Conservation (phyloP, 139 green algal genomes). For the Closterium sp. region DNA sequence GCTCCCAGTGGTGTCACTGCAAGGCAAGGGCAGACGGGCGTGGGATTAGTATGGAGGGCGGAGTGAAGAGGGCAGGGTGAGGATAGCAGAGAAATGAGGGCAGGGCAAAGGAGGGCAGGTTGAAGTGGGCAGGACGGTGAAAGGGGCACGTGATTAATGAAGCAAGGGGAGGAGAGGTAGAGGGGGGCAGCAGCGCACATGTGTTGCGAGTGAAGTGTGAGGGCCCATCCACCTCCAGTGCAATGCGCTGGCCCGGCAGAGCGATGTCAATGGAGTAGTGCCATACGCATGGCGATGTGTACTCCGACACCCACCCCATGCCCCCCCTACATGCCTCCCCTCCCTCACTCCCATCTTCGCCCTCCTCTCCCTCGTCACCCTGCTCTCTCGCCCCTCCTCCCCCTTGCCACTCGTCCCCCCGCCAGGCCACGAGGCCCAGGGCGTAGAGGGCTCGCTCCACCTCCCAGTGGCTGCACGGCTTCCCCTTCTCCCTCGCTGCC, state of each 20-base stretch:
- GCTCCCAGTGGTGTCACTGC: background rate
- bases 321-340: background rate
- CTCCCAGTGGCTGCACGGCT: background rate
- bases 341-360: background rate
- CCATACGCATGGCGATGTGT: background rate
- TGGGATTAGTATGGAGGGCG: background rate
- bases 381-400: background rate
- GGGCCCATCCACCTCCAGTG: slow-evolving; percentile 42
- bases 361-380: background rate
- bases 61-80: background rate
- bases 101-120: background rate
- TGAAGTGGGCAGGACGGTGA: too few species aligned
- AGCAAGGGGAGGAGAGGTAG: background rate
- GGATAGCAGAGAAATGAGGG: background rate
- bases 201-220: slow-evolving; percentile 43
- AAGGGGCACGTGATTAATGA: background rate
- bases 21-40: background rate
- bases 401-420: background rate
- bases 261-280: slow-evolving; percentile 9
- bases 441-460: background rate
- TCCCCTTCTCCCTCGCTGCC: background rate
- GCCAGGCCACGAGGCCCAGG: background rate
- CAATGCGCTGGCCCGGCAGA: background rate
- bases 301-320: background rate
- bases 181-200: background rate